Conservation (phyloP, 306 rosid genomes). For the Quillaja saponaria region DNA sequence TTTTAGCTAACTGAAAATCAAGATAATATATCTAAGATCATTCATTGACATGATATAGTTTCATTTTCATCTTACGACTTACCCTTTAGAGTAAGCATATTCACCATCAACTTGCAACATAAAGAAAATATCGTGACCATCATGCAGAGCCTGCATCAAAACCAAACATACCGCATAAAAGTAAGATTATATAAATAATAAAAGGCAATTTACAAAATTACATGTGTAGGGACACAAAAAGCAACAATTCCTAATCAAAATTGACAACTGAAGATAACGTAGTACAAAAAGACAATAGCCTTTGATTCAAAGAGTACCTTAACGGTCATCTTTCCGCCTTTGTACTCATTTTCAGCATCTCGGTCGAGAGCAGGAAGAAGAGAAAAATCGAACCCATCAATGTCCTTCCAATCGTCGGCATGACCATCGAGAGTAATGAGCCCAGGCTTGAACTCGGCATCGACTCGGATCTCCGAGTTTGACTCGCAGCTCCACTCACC, state of each 20-base stretch:
- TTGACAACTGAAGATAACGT: background rate
- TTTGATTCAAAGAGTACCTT: constrained; percentile 48
- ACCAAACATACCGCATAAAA: constrained; percentile 13
- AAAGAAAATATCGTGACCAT: constrained; percentile 81
- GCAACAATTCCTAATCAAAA: background rate
- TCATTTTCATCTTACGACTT: constrained; percentile 26
- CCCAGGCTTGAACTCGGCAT: constrained; percentile 65
- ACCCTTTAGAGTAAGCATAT: constrained; percentile 81
- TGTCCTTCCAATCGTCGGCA: constrained; percentile 85
- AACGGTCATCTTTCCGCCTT: constrained; percentile 73
- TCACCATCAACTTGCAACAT: constrained; percentile 77
- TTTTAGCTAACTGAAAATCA: background rate
- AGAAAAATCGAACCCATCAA: constrained; percentile 74
- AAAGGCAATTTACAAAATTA: background rate
- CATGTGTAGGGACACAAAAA: background rate
- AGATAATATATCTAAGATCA: constrained; percentile 11
- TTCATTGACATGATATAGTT: background rate
- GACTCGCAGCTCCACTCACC: constrained; percentile 83
- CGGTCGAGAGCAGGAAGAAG: constrained; percentile 91
- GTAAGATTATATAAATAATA: background rate
- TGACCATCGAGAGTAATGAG: constrained; percentile 81
- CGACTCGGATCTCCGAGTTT: constrained; percentile 62
- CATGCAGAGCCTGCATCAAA: constrained; percentile 77
- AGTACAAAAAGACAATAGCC: background rate
- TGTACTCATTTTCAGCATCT: constrained; percentile 65